A percentile compares a stretch with the other conserved stretches of the same genome.
Conservation (phyloP, 2,329 filamentous ascomycete genomes). For the Diplodia corticola region DNA sequence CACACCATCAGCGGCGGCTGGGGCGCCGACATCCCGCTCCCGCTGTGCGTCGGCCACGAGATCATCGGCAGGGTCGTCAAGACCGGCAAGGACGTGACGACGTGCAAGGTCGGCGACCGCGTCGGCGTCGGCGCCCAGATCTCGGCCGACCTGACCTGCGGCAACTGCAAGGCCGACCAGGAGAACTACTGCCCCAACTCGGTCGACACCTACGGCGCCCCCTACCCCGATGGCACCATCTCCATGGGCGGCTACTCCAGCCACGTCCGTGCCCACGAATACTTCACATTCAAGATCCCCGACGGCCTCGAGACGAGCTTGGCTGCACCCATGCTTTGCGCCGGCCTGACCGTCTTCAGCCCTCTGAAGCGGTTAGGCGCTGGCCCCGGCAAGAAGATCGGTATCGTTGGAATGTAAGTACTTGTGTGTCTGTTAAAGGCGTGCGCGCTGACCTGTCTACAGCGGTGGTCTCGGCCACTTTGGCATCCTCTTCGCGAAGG, state of each 20-base stretch:
- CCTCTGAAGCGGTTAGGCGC: conserved; percentile 74
- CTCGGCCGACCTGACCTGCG: conserved; percentile 51
- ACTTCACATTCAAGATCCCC: conserved; percentile 75
- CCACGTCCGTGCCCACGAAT: conserved; percentile 73
- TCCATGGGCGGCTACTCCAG: conserved; percentile 67
- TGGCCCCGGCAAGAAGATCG: conserved; percentile 77
- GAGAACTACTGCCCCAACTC: conserved; percentile 56
- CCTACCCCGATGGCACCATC: conserved; percentile 60
- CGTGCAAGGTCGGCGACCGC: conserved; percentile 48
- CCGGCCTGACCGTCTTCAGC: conserved; percentile 76
- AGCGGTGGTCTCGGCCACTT: conserved; percentile 68
- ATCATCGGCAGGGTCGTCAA: conserved; percentile 52
- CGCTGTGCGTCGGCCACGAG: conserved; percentile 68
- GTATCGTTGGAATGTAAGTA: conserved; percentile 65
- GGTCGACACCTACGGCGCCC: conserved; percentile 53
- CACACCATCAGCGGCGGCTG: conserved; percentile 59
- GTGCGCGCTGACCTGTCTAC: conserved; percentile 23
- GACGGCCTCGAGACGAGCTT: conserved; percentile 62
- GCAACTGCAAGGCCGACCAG: conserved; percentile 53
- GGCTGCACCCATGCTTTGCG: conserved; percentile 81
- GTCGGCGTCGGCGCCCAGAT: conserved; percentile 55
- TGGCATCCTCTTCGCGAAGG: conserved; percentile 64
- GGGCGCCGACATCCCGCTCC: conserved; percentile 61
- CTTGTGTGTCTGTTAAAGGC: no score
- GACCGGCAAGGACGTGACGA: conserved; percentile 53